Percentiles rank a stretch among this genome's conserved stretches.
Evolutionary conservation across 1,284 basidiomycete genomes (phyloP).

Genomic region (Sparassis latifolia): DNA sequence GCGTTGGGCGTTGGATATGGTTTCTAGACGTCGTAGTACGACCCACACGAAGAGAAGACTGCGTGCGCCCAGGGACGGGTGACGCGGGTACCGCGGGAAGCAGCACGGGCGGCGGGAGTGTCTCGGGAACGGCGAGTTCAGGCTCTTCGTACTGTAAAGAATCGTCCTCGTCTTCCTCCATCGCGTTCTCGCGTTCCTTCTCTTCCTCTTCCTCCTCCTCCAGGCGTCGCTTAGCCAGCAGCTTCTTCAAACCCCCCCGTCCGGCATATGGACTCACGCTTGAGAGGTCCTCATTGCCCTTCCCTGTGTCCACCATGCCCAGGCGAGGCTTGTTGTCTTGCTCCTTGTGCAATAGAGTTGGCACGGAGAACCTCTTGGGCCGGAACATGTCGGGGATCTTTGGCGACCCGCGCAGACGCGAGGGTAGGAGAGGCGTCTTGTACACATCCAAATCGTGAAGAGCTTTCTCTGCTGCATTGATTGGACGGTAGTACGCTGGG

Average conservation of each 20-base stretch:
- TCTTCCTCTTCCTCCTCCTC: constrained; percentile 31
- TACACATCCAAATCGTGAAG: constrained; percentile 68
- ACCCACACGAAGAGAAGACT: constrained; percentile 60
- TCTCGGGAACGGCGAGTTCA: no score
- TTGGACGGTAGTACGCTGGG: constrained; percentile 18
- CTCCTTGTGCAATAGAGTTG: constrained; percentile 48
- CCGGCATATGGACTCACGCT: constrained; percentile 61
- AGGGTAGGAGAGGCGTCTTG: constrained; percentile 68
- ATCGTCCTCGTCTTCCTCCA: constrained; percentile 22
- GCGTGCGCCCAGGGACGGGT: constrained; percentile 19
- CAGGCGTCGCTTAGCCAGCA: constrained; percentile 47
- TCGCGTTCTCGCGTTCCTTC: constrained; percentile 29
- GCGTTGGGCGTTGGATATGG: constrained; percentile 45
- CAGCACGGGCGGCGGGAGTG: constrained; percentile 7
- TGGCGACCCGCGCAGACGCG: constrained; percentile 48
- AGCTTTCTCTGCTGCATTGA: constrained; percentile 53
- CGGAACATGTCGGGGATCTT: constrained; percentile 59
- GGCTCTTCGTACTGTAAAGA: no score
- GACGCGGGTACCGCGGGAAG: constrained; percentile 16
- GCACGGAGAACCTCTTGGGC: constrained; percentile 43
- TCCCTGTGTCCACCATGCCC: constrained; percentile 27
- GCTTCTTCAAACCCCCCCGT: constrained; percentile 66
- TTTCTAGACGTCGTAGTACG: constrained; percentile 46
- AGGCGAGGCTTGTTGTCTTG: constrained; percentile 29
- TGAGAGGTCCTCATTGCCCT: constrained; percentile 25